Evolutionary conservation across 129 eudicot genomes (phyloP), one percentile per base, ranked within the genome.

Genomic region (Smallanthus sonchifolius): DNA sequence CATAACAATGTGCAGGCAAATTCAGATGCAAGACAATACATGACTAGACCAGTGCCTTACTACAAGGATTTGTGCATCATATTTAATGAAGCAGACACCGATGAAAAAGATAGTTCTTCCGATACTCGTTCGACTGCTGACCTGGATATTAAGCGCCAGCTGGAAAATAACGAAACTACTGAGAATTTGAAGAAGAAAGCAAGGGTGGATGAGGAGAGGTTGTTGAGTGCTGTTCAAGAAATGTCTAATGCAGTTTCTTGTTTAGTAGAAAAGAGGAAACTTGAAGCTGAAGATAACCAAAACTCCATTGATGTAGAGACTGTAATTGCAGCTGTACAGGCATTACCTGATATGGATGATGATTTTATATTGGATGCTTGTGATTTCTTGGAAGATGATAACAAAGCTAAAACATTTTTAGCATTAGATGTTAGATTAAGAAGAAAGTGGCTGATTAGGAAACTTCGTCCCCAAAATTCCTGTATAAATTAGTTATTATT

Each of bases 381-480:
- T 73, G 90, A 83, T 77, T 74, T 77, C 24, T 60, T 86, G 61
- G 90, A 83, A 78, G 90, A 86, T 77, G 90, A 86, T 69, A 86
- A 69, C 48, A 86, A 80, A 74, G 90, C 87, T 8, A 86, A 80
- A 70, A 86, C 87, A 24, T 86, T 86, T 74, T 64, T 86, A 63
- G 85, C 87, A 10, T 70, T 86, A 48, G 87, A 86, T 65, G 54
- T 83, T 69, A 83, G 75, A 49, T 75, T 86, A 28, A 67, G 87
- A 73, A 82, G 61, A 72, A 86, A 86, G 83, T 86, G 90, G 90
- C 39, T 86, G 69, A 62, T 81, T 71, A 83, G 90, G 81, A 86
- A 86, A 77, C 90, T 83, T 74, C 84, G 85, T 0, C 76, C 80
- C 2, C 56, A 69, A 43, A 62, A 44, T 42, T 62, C 16, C 3